Conservation (phyloP, 306 rosid species). For the Leucaena leucocephala region DNA sequence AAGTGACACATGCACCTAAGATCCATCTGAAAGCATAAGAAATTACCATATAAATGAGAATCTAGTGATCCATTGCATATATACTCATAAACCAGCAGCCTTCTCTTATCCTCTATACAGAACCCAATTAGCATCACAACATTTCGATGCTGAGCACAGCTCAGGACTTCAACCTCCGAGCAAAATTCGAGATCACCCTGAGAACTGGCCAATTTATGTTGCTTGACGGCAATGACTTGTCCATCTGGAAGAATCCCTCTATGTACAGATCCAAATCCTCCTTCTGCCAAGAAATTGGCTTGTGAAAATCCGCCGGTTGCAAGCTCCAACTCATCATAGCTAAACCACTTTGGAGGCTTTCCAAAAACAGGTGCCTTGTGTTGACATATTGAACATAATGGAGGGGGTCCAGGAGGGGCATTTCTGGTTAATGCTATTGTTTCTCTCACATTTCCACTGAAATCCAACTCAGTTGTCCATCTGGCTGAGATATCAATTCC, state of each 20-base stretch:
- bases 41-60: constrained; percentile 90
- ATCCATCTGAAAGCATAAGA: constrained; percentile 27
- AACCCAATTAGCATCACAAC: constrained; percentile 98
- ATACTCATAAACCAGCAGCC: constrained; percentile 92
- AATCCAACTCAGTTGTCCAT: constrained; percentile 61
- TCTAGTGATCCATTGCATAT: constrained; percentile 98
- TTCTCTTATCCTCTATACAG: constrained; percentile 93
- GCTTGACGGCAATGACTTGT: constrained; percentile 96
- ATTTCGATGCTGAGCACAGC: constrained; percentile 98
- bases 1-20: neutral
- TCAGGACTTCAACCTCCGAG: constrained; percentile 96
- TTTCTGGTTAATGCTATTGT: constrained; percentile 82
- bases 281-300: constrained; percentile 98
- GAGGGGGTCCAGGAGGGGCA: constrained; percentile 93
- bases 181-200: constrained; percentile 97
- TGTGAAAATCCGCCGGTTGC: constrained; percentile 97
- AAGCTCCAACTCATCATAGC: constrained; percentile 89
- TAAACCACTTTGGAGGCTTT: constrained; percentile 94
- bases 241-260: constrained; percentile 97
- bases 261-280: constrained; percentile 97
- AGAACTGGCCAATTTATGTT: constrained; percentile 97
- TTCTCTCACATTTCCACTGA: constrained; percentile 84
- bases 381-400: constrained; percentile 94
- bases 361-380: constrained; percentile 99
- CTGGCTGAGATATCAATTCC: constrained; percentile 55